These are phyloP conservation scores for Saprolegnia diclina DNA, from an alignment of 352 stramenopile genomes.

Conservation along the genomic window DNA sequence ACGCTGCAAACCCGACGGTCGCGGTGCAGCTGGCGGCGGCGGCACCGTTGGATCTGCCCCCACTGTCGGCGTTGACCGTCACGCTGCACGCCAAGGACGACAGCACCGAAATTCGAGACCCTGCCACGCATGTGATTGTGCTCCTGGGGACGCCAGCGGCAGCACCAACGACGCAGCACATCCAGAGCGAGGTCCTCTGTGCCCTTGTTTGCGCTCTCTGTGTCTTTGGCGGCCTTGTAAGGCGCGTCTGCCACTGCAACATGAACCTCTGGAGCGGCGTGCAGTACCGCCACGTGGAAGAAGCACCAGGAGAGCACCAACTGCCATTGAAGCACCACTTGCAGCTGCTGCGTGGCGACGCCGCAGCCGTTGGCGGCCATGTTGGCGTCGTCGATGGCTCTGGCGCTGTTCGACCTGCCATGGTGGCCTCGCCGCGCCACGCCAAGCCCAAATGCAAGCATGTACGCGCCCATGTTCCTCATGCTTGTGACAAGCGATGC, in stretches of 20 bases:
- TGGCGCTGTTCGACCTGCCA: too few relatives aligned
- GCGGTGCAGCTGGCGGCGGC: not conserved
- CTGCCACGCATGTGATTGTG: not conserved
- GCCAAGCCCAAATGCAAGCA: not conserved
- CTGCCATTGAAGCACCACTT: not conserved
- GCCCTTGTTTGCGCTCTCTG: too few relatives aligned
- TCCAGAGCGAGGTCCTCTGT: too few relatives aligned
- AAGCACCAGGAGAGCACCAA: not conserved
- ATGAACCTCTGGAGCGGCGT: not conserved
- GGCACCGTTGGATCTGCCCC: not conserved
- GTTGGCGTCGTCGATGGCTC: too few relatives aligned
- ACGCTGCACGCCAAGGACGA: not conserved
- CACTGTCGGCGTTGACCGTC: not conserved
- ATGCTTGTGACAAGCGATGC: too few relatives aligned
- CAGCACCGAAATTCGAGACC: not conserved
- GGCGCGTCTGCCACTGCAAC: too few relatives aligned
- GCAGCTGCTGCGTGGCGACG: not conserved
- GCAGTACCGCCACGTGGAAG: constrained; percentile 4
- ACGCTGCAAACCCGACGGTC: not conserved
- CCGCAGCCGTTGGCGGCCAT: too few relatives aligned
- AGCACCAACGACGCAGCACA: not conserved
- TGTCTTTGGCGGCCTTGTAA: too few relatives aligned
- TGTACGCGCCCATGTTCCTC: too few relatives aligned
- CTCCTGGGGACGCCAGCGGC: not conserved
- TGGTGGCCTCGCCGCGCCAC: not conserved